phyloP scores from a whole-genome alignment of 1,139 yeast species.

The Sugiyamaella novakii region DNA sequence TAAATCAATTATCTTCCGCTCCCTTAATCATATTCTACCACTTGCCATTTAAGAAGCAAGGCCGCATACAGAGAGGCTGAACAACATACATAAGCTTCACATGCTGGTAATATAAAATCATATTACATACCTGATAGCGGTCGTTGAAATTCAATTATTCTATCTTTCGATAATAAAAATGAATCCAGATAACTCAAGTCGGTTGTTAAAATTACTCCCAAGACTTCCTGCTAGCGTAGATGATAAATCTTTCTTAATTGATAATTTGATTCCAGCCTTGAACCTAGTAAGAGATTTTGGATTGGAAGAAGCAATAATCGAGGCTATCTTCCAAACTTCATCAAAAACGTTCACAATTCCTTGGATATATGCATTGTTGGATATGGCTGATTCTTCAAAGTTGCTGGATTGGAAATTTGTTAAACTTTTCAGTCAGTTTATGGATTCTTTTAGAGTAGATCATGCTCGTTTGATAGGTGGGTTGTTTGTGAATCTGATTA shows the following conservation, averaged over 20 bases:
- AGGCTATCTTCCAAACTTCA: conserved; percentile 14
- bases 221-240: conserved; percentile 12
- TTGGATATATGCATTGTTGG: conserved; percentile 18
- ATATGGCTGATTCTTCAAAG: neutral
- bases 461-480: conserved; percentile 6
- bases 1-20: no score
- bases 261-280: conserved; percentile 13
- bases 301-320: conserved; percentile 9
- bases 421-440: neutral
- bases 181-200: neutral
- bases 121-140: no score
- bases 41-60: no score
- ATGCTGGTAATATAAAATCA: no score
- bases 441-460: conserved; percentile 15
- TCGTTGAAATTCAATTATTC: no score
- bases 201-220: conserved; percentile 8
- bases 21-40: no score
- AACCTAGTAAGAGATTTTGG: neutral
- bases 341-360: conserved; percentile 18
- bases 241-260: conserved; percentile 7
- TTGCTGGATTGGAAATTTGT: conserved; percentile 3
- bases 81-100: no score
- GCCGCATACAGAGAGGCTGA: no score
- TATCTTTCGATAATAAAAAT: no score
- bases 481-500: conserved; percentile 1